A percentile compares a stretch with the other conserved stretches of the same genome.
These are phyloP conservation scores for Colletotrichum australisinense DNA, from an alignment of 2,329 filamentous ascomycete species.

Conservation along the genomic window DNA sequence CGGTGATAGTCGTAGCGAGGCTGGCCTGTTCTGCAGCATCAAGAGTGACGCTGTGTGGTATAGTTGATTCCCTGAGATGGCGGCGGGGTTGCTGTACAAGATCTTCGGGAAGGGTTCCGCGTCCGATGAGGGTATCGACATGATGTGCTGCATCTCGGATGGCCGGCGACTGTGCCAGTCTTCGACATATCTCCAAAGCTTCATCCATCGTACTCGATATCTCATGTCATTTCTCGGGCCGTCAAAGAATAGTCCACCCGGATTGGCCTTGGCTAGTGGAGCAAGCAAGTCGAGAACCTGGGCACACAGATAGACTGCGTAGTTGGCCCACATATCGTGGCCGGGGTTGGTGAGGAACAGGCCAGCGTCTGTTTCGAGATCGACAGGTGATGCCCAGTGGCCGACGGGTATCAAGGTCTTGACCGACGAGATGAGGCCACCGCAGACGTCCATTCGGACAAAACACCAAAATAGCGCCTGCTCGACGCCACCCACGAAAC, in stretches of 20 bases:
- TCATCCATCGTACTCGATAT: constrained; percentile 52
- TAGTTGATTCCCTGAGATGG: constrained; percentile 67
- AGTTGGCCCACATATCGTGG: constrained; percentile 68
- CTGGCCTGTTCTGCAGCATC: constrained; percentile 58
- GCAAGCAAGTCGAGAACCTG: constrained; percentile 55
- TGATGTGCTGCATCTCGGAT: constrained; percentile 57
- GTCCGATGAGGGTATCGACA: constrained; percentile 47
- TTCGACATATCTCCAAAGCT: constrained; percentile 62
- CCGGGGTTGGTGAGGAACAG: constrained; percentile 49
- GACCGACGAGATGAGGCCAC: constrained; percentile 66
- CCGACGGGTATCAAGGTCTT: constrained; percentile 60
- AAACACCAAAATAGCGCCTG: constrained; percentile 71
- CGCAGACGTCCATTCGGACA: constrained; percentile 68
- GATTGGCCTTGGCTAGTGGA: constrained; percentile 52
- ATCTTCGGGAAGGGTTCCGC: constrained; percentile 61
- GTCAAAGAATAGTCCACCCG: constrained; percentile 49
- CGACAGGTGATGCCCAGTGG: constrained; percentile 54
- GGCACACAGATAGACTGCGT: constrained; percentile 67
- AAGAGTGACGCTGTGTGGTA: constrained; percentile 67
- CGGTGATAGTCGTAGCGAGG: constrained; percentile 31
- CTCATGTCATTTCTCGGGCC: constrained; percentile 26
- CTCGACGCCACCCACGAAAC: constrained; percentile 62
- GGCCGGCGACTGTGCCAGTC: constrained; percentile 60
- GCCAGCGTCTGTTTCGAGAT: constrained; percentile 44
- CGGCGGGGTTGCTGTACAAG: constrained; percentile 63